Conservation (phyloP, 495 filamentous ascomycete genomes). For the Xylaria scruposa region DNA sequence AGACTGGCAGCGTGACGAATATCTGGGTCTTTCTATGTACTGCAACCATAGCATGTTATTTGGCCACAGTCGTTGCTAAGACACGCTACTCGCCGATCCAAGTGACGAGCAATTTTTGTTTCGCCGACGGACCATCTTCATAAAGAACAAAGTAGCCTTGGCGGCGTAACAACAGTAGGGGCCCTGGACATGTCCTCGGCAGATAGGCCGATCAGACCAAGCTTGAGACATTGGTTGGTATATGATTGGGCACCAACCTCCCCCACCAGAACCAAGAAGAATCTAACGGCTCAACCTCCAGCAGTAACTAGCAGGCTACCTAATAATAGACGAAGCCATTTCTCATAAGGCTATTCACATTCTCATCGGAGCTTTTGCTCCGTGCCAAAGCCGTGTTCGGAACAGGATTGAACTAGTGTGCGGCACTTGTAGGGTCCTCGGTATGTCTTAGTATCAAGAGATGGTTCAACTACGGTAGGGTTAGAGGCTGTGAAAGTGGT, state of each 20-base stretch:
- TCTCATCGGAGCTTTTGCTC: constrained; percentile 15
- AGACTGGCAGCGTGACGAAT: background rate
- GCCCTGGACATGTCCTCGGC: background rate
- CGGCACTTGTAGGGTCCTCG: background rate
- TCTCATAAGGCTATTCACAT: background rate
- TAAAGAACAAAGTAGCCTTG: background rate
- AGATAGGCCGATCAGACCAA: constrained; percentile 14
- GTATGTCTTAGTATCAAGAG: background rate
- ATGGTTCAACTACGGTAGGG: background rate
- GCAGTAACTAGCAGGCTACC: constrained; percentile 7
- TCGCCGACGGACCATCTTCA: background rate
- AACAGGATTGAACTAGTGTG: background rate
- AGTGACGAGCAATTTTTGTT: background rate
- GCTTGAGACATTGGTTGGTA: background rate
- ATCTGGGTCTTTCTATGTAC: background rate
- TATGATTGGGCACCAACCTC: constrained; percentile 6
- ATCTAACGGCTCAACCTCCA: constrained; percentile 11
- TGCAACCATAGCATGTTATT: background rate
- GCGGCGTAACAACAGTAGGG: background rate
- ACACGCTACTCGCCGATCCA: background rate
- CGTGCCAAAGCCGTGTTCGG: background rate
- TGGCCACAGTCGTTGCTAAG: background rate
- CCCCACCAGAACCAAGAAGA: constrained; percentile 11
- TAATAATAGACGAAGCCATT: background rate
- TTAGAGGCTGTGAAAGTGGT: background rate